Evolutionary conservation across 1,284 basidiomycete species (phyloP).

Genomic region (Boletus austroedulis): DNA sequence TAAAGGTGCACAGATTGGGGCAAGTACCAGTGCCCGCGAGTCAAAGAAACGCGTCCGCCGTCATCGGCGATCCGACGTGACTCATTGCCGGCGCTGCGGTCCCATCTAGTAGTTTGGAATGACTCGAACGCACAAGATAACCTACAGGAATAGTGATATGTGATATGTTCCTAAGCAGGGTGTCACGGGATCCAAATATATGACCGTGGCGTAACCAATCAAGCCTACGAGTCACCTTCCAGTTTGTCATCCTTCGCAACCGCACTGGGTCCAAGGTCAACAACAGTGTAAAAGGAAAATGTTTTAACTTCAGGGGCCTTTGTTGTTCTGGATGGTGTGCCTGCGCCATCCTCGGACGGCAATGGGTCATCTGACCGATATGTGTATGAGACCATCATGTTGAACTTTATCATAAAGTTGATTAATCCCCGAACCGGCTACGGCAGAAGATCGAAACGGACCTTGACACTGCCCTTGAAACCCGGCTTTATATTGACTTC

Average conservation of each 20-base stretch:
- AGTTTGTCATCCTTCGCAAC: conserved; percentile 54
- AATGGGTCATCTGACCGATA: conserved; percentile 85
- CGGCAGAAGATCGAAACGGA: conserved; percentile 39
- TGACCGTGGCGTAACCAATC: neutral
- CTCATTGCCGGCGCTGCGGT: neutral
- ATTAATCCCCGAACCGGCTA: conserved; percentile 3
- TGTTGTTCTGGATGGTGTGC: conserved; percentile 45
- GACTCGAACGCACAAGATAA: neutral
- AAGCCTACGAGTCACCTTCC: conserved; percentile 27
- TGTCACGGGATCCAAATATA: neutral
- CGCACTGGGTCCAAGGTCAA: conserved; percentile 72
- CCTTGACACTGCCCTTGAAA: conserved; percentile 71
- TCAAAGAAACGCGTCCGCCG: no score
- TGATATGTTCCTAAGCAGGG: neutral
- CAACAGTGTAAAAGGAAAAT: conserved; percentile 81
- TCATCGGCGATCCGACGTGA: neutral
- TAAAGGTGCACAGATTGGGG: neutral
- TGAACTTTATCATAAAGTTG: conserved; percentile 63
- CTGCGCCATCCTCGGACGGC: conserved; percentile 55
- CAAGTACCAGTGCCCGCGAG: no score
- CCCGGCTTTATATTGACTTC: conserved; percentile 79
- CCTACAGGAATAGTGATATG: neutral
- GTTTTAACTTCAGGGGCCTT: conserved; percentile 72
- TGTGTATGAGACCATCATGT: conserved; percentile 88
- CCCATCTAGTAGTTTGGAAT: neutral